Conservation (phyloP, 2,329 filamentous ascomycete species). For the Madurella fahalii region DNA sequence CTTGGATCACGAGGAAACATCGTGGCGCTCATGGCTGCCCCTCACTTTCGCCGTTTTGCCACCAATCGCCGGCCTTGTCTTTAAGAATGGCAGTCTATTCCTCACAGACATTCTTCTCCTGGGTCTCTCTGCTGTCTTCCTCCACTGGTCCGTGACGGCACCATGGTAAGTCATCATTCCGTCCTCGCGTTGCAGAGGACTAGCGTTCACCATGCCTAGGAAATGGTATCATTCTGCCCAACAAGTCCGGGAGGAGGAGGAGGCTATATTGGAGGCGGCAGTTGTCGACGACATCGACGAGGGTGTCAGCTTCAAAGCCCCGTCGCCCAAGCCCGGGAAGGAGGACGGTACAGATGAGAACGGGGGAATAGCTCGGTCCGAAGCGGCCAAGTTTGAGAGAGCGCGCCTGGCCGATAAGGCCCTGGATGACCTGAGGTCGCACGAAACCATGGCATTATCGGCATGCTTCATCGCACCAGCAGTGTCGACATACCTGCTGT, state of each 20-base stretch:
- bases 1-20: constrained; percentile 48
- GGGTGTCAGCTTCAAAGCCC: constrained; percentile 13
- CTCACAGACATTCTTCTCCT: constrained; percentile 83
- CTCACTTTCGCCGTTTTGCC: constrained; percentile 80
- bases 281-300: constrained; percentile 38
- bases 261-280: constrained; percentile 38
- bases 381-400: neutral
- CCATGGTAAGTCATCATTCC: constrained; percentile 63
- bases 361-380: neutral
- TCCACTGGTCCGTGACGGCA: constrained; percentile 87
- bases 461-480: constrained; percentile 78
- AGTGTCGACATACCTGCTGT: constrained; percentile 77
- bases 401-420: constrained; percentile 29
- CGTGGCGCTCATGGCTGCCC: constrained; percentile 75
- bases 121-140: constrained; percentile 73
- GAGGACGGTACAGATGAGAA: constrained; percentile 31
- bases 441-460: constrained; percentile 70
- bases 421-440: constrained; percentile 62
- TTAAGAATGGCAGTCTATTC: constrained; percentile 77
- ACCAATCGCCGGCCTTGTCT: constrained; percentile 77
- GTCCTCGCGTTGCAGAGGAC: neutral
- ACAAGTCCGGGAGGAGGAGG: constrained; percentile 52
- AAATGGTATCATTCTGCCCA: constrained; percentile 73
- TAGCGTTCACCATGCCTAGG: constrained; percentile 38
- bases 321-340: constrained; percentile 13